Base-by-base conservation (phyloP, 331 rosid species). In the Malus hybrid region DNA sequence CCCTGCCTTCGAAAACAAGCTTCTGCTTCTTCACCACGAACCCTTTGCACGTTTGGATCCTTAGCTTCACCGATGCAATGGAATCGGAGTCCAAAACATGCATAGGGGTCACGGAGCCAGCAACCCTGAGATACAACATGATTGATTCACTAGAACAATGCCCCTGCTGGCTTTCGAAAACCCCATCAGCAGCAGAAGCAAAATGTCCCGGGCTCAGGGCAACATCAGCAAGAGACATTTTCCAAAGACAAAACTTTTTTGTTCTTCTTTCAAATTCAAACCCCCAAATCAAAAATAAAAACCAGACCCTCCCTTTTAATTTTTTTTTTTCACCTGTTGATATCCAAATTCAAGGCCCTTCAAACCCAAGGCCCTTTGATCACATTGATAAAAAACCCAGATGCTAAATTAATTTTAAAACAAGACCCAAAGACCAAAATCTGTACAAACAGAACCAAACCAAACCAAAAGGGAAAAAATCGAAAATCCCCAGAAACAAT, bases 11-110 rank as follows among this genome's bases (percentile, higher is more conserved):
- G 19, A 79, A 82, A 32, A 92, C 89, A 27, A 92, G 83, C 81
- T 79, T 90, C 67, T 90, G 97, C 78, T 86, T 87, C 81, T 79
- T 87, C 71, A 80, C 85, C 4, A 77, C 70, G 65, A 90, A 70
- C 6, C 96, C 89, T 69, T 84, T 84, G 22, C 88, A 80, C 15
- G 87, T 81, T 32, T 92, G 97, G 81, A 92, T 87, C 85, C 93
- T 82, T 71, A 92, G 85, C 78, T 90, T 92, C 54, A 92, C 97
- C 0, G 90, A 92, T 3, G 92, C 86, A 70, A 92, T 90, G 39
- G 97, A 87, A 69, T 92, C 97, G 9, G 94, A 88, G 78, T 87
- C 97, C 32, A 87, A 74, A 39, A 92, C 91, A 12, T 86, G 94
- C 85, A 92, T 61, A 11, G 96, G 97, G 36, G 74, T 88, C 73